Conservation (phyloP, 2,329 filamentous ascomycete species). For the Bipolaris bicolor region DNA sequence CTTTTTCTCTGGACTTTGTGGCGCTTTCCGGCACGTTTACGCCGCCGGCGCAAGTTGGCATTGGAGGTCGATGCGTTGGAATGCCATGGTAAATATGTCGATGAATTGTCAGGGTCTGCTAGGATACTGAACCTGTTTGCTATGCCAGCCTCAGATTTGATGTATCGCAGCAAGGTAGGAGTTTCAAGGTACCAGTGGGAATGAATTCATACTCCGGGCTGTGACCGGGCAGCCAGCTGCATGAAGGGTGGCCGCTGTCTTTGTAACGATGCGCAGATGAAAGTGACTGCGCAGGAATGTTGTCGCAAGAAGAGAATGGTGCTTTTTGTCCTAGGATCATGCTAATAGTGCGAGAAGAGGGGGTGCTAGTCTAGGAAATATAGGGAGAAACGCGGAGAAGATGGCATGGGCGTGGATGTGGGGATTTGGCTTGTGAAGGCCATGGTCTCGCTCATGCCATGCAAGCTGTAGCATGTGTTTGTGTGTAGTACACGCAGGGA, state of each 20-base stretch:
- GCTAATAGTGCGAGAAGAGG: slow-evolving; percentile 9
- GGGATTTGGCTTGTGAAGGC: neutral
- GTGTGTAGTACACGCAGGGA: neutral
- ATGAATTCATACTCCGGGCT: slow-evolving; percentile 22
- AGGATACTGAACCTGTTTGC: slow-evolving; percentile 41
- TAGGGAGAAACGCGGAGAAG: slow-evolving; percentile 10
- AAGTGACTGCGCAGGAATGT: slow-evolving; percentile 12
- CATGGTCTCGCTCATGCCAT: slow-evolving; percentile 1
- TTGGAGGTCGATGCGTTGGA: slow-evolving; percentile 24
- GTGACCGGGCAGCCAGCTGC: slow-evolving; percentile 16
- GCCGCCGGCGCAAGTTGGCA: slow-evolving; percentile 16
- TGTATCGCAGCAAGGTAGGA: neutral
- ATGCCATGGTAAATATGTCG: slow-evolving; percentile 26
- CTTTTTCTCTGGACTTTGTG: slow-evolving; percentile 15
- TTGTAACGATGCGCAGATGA: slow-evolving; percentile 11
- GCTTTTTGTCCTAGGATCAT: slow-evolving; percentile 25
- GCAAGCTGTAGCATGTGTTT: neutral
- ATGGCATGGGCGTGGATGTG: slow-evolving; percentile 10
- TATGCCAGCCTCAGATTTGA: slow-evolving; percentile 7
- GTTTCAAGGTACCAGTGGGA: slow-evolving; percentile 26
- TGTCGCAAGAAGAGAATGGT: slow-evolving; percentile 16
- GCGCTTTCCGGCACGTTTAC: slow-evolving; percentile 30
- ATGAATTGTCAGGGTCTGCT: slow-evolving; percentile 26
- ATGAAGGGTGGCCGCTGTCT: slow-evolving; percentile 13
- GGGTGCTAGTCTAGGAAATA: slow-evolving; percentile 18